Evolutionary conservation across 306 rosid genomes (phyloP).

Genomic region (Corylus heterophylla): DNA sequence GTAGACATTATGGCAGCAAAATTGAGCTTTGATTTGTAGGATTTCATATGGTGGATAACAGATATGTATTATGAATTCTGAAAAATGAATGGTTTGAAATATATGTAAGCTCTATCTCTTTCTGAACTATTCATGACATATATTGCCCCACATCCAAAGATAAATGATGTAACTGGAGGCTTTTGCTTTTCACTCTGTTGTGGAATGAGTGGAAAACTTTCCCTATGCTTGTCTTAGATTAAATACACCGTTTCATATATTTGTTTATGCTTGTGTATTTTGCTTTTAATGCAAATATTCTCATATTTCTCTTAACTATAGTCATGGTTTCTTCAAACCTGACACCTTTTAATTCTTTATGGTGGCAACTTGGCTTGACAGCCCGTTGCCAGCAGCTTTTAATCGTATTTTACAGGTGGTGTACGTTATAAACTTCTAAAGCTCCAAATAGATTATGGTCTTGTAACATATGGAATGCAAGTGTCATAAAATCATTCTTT

Average conservation of each 20-base stretch:
- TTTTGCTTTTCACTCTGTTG: neutral
- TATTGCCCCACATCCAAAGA: neutral
- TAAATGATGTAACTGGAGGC: neutral
- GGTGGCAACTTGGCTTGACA: constrained; percentile 39
- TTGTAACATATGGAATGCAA: constrained; percentile 28
- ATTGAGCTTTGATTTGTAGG: neutral
- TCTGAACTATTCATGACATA: neutral
- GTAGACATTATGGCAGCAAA: neutral
- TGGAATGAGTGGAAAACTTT: neutral
- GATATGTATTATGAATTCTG: neutral
- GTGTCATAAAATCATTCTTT: constrained; percentile 34
- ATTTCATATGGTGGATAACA: constrained; percentile 1
- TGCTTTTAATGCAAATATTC: neutral
- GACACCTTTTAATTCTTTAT: constrained; percentile 29
- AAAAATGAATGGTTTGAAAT: neutral
- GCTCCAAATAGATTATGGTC: constrained; percentile 28
- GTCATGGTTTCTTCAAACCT: constrained; percentile 16
- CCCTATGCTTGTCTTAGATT: constrained; percentile 4
- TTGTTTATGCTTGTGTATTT: neutral
- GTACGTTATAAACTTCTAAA: constrained; percentile 26
- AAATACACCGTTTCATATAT: neutral
- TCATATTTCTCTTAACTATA: neutral
- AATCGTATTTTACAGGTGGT: constrained; percentile 82
- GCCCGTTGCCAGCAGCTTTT: constrained; percentile 88
- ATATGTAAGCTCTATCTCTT: neutral